Base-by-base conservation (phyloP, 2,329 filamentous ascomycete species). In the Botrytis deweyae region DNA sequence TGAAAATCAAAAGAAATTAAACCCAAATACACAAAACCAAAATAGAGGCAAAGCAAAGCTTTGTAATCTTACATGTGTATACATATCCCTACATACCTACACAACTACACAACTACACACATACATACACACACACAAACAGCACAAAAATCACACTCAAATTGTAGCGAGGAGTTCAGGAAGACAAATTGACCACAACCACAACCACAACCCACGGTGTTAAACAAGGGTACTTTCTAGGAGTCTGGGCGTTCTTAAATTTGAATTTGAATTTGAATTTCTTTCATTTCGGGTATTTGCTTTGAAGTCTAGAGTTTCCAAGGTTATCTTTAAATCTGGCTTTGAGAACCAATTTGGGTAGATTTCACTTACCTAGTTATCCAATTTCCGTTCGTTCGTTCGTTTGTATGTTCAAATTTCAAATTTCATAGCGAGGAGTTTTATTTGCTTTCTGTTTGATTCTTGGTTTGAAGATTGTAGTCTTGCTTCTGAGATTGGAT, bases 391-490 rank as follows among this genome's bases (percentile, higher is more conserved):
- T 52, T n/a, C 46, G 46, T 49, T 49, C 25, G 25, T 52, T 52
- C 5, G 49, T 14, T 52, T 12, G 25, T 4, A 33, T 33, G 4
- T n/a, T 7, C 25, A 52, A 5, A 55, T 2, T n/a, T 7, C 25
- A 52, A 5, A 52, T 33, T 55, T 55, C n/a, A 58, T 33, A 66
- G 63, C 44, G 63, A 66, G 63, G 63, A 36, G 63, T 16, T 66
- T n/a, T 49, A 22, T 42, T 42, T 42, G 44, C 4, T 33, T 55
- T 55, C 12, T 25, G n/a, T 66, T 25, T 18, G 29, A 33, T 16
- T 16, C 33, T 49, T 14, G 4, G 8, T 38, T 65, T 65, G 9
- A 3, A 36, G 18, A 29, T 33, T 55, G 12, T 55, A n/a, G 33
- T 33, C 3, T 33, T 33, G 4, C 25, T 55, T 55, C 2, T 18